Evolutionary conservation across 495 filamentous ascomycete genomes (phyloP).

Genomic region (Penicillium robsamsonii): DNA sequence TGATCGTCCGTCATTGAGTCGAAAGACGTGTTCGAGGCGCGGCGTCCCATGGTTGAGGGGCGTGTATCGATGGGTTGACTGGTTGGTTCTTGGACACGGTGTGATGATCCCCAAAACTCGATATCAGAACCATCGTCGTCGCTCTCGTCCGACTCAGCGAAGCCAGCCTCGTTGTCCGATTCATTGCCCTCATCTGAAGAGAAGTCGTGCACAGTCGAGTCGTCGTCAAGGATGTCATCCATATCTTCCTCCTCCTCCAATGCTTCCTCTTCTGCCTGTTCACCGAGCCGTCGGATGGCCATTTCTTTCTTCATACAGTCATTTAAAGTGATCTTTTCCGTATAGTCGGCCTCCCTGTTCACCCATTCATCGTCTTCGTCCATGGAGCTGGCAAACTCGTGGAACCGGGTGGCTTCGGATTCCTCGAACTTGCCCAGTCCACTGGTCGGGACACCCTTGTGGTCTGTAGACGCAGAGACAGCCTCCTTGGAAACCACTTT

Average conservation of each 20-base stretch:
- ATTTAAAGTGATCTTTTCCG: slow-evolving; percentile 73
- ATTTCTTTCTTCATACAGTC: slow-evolving; percentile 91
- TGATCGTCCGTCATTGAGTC: slow-evolving; percentile 56
- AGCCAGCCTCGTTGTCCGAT: slow-evolving; percentile 93
- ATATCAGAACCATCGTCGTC: slow-evolving; percentile 67
- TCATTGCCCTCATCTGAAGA: slow-evolving; percentile 72
- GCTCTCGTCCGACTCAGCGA: slow-evolving; percentile 85
- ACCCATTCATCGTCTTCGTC: slow-evolving; percentile 87
- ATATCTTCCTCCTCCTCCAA: slow-evolving; percentile 62
- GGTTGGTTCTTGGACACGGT: slow-evolving; percentile 57
- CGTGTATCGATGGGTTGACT: slow-evolving; percentile 48
- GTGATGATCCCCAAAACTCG: slow-evolving; percentile 71
- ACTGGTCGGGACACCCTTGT: slow-evolving; percentile 37
- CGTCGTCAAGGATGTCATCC: slow-evolving; percentile 57
- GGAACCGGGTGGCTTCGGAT: slow-evolving; percentile 75
- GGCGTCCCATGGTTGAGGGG: slow-evolving; percentile 45
- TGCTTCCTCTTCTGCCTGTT: slow-evolving; percentile 89
- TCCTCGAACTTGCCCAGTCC: slow-evolving; percentile 56
- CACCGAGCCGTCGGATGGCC: slow-evolving; percentile 78
- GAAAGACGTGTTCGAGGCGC: slow-evolving; percentile 61
- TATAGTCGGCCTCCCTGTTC: slow-evolving; percentile 58
- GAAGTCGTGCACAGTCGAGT: slow-evolving; percentile 63
- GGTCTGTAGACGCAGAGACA: slow-evolving; percentile 8
- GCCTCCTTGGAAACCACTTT: slow-evolving; percentile 5
- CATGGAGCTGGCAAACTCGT: slow-evolving; percentile 86